Base-by-base conservation (phyloP, 2,329 filamentous ascomycete species). In the Penicillium brasilianum region DNA sequence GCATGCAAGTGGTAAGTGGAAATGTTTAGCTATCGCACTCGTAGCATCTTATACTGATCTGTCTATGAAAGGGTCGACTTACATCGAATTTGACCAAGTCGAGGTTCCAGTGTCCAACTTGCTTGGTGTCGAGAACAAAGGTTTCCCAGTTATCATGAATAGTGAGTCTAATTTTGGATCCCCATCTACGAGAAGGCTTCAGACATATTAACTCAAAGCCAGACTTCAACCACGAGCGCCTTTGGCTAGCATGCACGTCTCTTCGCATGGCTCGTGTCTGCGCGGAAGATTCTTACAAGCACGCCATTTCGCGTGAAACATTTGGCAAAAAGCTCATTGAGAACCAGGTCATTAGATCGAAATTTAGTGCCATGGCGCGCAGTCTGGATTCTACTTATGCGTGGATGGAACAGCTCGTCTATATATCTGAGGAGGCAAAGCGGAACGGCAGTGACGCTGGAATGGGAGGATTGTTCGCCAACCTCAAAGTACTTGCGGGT, bases 51-150 rank as follows among this genome's bases (percentile, higher is more conserved):
- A 28, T 18, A 6, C 22, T 48, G 22, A 48, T 30, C 1, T 30
- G 5, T n/a, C 7, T 16, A 9, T 48, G 9, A 30, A 48, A 70
- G 67, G 68, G 2, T 71, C 91, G 0, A 85, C 90, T 3, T 93
- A 86, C 74, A 85, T 94, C 69, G 90, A 91, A 54, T 93, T 91
- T 74, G 89, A 93, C 76, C 88, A 93, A 65, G 90, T 92, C 73
- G 90, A 91, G 79, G 91, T 94, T 0, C 91, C 91, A 0, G 88
- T 85, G 0, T 84, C 87, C 72, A 88, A 93, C 75, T 80, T 94
- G 10, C 81, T 95, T 10, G 91, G 91, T 58, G 80, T 89, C 72
- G 90, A 94, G 78, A 87, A 93, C 80, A 89, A 92, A 78, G 91
- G 91, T 4, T 92, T 94, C 70, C 85, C 88, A 58, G 90, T 94